Conservation (phyloP, 208 protist genomes). For the Wallacemonas sp. region DNA sequence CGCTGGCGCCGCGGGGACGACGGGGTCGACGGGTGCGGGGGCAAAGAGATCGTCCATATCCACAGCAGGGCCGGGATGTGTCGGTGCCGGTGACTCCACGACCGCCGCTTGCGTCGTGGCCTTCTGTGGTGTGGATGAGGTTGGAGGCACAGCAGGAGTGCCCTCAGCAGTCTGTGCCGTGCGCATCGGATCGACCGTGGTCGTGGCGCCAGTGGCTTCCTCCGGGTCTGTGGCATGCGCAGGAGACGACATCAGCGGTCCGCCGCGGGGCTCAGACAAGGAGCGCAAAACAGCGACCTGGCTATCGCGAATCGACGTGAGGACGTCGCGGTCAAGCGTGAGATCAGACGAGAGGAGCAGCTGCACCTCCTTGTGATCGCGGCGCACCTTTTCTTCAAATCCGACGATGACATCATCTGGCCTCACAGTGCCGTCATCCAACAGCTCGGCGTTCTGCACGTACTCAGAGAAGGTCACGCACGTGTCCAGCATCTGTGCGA, state of each 20-base stretch:
- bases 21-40: slow-evolving; percentile 2
- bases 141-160: neutral
- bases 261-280: slow-evolving; percentile 14
- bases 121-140: neutral
- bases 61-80: slow-evolving; percentile 15
- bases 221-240: neutral
- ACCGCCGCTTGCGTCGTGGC: neutral
- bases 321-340: slow-evolving; percentile 48
- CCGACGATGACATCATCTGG: slow-evolving; percentile 63
- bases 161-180: neutral
- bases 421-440: slow-evolving; percentile 28
- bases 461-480: slow-evolving; percentile 83
- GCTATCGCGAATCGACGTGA: slow-evolving; percentile 54
- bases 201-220: neutral
- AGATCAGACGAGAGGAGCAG: slow-evolving; percentile 69
- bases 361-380: slow-evolving; percentile 60
- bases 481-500: slow-evolving; percentile 76
- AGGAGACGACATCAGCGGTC: neutral
- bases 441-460: slow-evolving; percentile 51
- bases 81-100: neutral
- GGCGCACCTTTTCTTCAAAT: slow-evolving; percentile 46
- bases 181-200: neutral
- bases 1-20: neutral
- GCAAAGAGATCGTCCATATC: slow-evolving; percentile 21
- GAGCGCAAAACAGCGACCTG: slow-evolving; percentile 50